Percentiles rank a stretch among this genome's conserved stretches.
Conservation (phyloP, 2,329 filamentous ascomycete species). For the Paecilomyces sp. region DNA sequence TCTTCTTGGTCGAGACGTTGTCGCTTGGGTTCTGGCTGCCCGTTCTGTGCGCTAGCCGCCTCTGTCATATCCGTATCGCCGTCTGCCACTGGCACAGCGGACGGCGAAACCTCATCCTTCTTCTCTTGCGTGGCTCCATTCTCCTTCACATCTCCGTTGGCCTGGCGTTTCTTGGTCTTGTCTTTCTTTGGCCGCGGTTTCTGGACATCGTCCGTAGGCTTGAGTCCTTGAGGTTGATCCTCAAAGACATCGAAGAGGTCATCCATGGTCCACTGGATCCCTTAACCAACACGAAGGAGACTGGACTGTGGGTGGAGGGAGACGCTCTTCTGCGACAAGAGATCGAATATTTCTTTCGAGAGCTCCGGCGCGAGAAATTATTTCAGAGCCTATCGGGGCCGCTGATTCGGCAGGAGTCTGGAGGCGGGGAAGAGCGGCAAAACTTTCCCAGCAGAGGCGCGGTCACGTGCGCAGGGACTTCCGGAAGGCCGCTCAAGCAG, state of each 20-base stretch:
- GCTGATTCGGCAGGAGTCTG: slow-evolving; percentile 2
- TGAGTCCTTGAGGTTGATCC: slow-evolving; percentile 49
- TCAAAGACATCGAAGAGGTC: slow-evolving; percentile 80
- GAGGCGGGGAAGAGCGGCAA: neutral
- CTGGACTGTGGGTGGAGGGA: slow-evolving; percentile 5
- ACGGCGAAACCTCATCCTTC: slow-evolving; percentile 15
- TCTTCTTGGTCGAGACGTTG: slow-evolving; percentile 52
- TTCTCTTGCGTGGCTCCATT: slow-evolving; percentile 23
- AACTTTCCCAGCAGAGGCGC: neutral
- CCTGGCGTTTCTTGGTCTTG: slow-evolving; percentile 77
- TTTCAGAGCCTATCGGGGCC: slow-evolving; percentile 17
- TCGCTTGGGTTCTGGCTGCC: slow-evolving; percentile 40
- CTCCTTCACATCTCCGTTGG: slow-evolving; percentile 68
- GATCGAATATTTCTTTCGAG: neutral
- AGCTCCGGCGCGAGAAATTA: slow-evolving; percentile 20
- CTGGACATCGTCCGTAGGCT: slow-evolving; percentile 20
- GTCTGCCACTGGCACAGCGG: slow-evolving; percentile 13
- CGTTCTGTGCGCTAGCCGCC: slow-evolving; percentile 17
- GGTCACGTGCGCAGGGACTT: slow-evolving; percentile 5
- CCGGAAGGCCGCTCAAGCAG: slow-evolving; percentile 5
- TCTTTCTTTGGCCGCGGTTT: slow-evolving; percentile 44
- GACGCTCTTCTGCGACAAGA: slow-evolving; percentile 1
- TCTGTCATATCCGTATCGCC: slow-evolving; percentile 11
- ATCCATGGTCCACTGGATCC: slow-evolving; percentile 49
- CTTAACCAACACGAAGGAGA: slow-evolving; percentile 7